A percentile compares a stretch with the other conserved stretches of the same genome.
These are phyloP conservation scores for Herpotrichia juniperi DNA, from an alignment of 2,329 filamentous ascomycete species.

Conservation along the genomic window DNA sequence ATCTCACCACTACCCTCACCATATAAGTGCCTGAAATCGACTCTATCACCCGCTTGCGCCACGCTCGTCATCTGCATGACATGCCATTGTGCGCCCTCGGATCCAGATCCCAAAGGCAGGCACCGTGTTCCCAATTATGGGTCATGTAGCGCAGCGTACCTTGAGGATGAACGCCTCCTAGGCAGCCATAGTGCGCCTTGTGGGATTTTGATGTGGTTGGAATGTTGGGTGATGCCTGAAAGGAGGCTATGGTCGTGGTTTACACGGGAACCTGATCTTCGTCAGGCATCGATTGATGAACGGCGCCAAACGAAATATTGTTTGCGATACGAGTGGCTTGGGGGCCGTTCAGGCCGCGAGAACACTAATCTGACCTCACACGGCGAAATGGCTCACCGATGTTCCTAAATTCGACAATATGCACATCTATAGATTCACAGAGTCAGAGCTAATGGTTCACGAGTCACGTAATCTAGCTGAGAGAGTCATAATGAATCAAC, in stretches of 20 bases:
- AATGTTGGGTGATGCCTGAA: neutral
- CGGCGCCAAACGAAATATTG: neutral
- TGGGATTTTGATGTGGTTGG: neutral
- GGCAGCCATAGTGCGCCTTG: neutral
- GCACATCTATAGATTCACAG: neutral
- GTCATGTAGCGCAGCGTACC: too few relatives aligned
- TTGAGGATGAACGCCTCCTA: neutral
- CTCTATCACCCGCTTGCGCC: neutral
- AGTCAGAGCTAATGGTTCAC: too few relatives aligned
- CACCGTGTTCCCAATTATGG: neutral
- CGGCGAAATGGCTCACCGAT: neutral
- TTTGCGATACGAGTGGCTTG: neutral
- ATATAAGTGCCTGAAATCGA: too few relatives aligned
- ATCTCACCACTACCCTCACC: too few relatives aligned
- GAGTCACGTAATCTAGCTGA: too few relatives aligned
- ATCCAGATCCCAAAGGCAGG: neutral
- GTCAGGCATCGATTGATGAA: neutral
- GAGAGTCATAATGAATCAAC: too few relatives aligned
- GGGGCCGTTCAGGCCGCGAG: slow-evolving; percentile 1
- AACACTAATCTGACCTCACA: slow-evolving; percentile 6
- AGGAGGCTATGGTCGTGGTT: too few relatives aligned
- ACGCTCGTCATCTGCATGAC: neutral
- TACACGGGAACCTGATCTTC: neutral
- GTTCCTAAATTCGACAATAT: neutral
- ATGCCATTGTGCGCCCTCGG: neutral